Base-by-base conservation (phyloP, 805 yeast species). In the Isabelozyma gotoi region DNA sequence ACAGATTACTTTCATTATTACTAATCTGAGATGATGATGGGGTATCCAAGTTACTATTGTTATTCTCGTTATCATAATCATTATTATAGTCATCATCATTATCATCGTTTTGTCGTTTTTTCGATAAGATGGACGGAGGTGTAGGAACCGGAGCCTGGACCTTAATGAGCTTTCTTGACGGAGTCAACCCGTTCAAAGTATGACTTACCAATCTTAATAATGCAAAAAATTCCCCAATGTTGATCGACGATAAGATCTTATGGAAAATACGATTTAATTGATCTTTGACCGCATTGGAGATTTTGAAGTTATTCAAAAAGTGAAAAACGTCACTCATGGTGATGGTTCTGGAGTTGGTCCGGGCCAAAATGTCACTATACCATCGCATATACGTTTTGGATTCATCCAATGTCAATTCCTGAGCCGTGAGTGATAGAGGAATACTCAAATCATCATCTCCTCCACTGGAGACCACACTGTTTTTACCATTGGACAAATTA, bases 181-280 rank as follows among this genome's bases (percentile, higher is more conserved):
- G 85, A n/a, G 73, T 59, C 27, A 63, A 53, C 2, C 84, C 84
- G 41, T 65, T 63, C 14, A 88, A 62, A 0, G 84, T 72, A 60
- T 88, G 96, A 15, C 96, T 78, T 11, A 90, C 76, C 16, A 94
- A 75, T 53, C 99, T 74, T 42, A 92, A 60, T 31, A 89, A 75
- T 0, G 96, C 96, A 67, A 87, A 94, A 65, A 94, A 92, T 61
- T 90, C 95, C 5, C 96, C 96, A 42, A 90, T 83, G 55, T 88
- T 90, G 43, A 92, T 73, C 3, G 85, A 76, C 43, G 73, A 73
- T 27, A 76, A 54, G 42, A 78, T 74, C 43, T 75, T 73, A 27
- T 72, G 63, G 57, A 82, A 82, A 17, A 84, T 76, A 19, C 67
- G 65, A 32, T 59, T 62, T 36, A 88, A 75, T 43, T 78, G 59